Evolutionary conservation across 2,329 filamentous ascomycete genomes (phyloP).

Genomic region (Colletotrichum sublineola): DNA sequence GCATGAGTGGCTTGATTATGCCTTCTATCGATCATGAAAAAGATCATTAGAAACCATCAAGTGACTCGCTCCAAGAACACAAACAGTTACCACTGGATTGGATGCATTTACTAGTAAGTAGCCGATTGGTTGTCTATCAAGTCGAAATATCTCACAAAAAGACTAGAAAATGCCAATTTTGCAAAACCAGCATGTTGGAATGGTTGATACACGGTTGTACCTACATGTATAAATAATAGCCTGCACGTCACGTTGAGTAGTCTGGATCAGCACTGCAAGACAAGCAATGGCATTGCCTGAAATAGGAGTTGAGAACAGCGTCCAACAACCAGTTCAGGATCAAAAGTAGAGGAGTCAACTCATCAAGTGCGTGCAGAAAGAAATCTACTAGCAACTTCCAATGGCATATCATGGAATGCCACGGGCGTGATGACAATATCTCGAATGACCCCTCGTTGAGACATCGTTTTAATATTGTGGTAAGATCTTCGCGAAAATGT

Average conservation of each 20-base stretch:
- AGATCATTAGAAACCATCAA: too few relatives aligned
- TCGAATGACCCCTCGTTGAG: constrained; percentile 49
- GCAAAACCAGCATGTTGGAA: not conserved
- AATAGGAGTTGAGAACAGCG: not conserved
- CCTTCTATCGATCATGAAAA: constrained; percentile 26
- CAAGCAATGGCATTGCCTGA: not conserved
- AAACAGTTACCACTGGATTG: constrained; percentile 42
- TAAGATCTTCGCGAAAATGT: not conserved
- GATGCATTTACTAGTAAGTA: constrained; percentile 3
- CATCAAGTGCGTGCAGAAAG: not conserved
- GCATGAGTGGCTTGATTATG: constrained; percentile 39
- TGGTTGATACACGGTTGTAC: too few relatives aligned
- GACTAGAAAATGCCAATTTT: not conserved
- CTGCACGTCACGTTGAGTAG: not conserved
- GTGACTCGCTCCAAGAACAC: not conserved
- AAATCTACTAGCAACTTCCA: constrained; percentile 40
- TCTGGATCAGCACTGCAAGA: too few relatives aligned
- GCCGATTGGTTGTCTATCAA: fast-evolving
- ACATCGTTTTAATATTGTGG: constrained; percentile 43
- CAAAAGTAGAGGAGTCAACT: not conserved
- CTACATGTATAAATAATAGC: not conserved
- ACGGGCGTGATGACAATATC: constrained; percentile 58
- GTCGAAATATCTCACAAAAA: not conserved
- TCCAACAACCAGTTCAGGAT: not conserved
- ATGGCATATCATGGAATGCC: constrained; percentile 60